Conservation (phyloP, 345 rosid species). For the Punica granatum region DNA sequence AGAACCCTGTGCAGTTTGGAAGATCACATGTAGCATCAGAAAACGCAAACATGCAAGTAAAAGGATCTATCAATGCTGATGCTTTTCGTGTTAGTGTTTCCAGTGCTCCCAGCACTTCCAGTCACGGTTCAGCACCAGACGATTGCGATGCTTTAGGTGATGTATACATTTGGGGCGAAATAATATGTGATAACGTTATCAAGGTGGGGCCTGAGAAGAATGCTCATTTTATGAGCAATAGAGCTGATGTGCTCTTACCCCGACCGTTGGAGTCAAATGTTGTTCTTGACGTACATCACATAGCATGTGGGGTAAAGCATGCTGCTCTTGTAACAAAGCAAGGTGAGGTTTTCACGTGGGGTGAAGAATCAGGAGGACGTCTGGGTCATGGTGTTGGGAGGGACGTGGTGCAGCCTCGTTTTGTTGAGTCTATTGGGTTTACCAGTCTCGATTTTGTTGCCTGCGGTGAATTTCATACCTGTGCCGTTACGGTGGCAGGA, state of each 20-base stretch:
- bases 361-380: conserved; percentile 91
- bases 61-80: conserved; percentile 67
- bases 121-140: conserved; percentile 96
- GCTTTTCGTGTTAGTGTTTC: conserved; percentile 95
- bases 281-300: conserved; percentile 79
- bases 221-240: conserved; percentile 42
- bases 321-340: conserved; percentile 86
- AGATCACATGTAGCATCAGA: conserved; percentile 83
- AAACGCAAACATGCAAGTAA: conserved; percentile 73
- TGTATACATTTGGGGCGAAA: conserved; percentile 96
- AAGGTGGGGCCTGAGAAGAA: conserved; percentile 55
- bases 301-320: conserved; percentile 89
- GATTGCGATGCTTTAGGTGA: conserved; percentile 96
- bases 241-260: conserved; percentile 68
- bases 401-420: conserved; percentile 67
- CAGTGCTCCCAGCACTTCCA: conserved; percentile 87
- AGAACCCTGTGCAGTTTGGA: conserved; percentile 58
- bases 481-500: conserved; percentile 88
- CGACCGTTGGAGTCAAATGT: conserved; percentile 76
- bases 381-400: conserved; percentile 89
- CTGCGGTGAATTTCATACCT: conserved; percentile 93
- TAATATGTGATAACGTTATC: conserved; percentile 55
- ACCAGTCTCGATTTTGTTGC: conserved; percentile 69
- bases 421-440: conserved; percentile 68
- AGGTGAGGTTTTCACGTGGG: conserved; percentile 96